Evolutionary conservation across 2,329 filamentous ascomycete genomes (phyloP).

Genomic region (Colletotrichum trifolii): DNA sequence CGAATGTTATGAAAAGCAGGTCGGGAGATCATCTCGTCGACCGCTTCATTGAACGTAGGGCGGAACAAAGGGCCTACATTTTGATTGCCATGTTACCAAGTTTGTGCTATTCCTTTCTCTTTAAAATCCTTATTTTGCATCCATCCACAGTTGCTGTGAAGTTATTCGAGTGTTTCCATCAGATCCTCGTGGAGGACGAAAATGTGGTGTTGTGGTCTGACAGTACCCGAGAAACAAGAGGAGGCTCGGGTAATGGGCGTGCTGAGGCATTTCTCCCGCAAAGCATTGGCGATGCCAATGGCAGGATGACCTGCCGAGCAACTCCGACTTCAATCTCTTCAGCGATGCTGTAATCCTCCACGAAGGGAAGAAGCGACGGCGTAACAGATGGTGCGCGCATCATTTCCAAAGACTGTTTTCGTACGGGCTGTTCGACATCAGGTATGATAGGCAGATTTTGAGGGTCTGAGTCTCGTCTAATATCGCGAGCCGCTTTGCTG

Average conservation of each 20-base stretch:
- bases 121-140: background rate
- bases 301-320: constrained; percentile 35
- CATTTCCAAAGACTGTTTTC: constrained; percentile 37
- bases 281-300: background rate
- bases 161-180: background rate
- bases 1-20: too few relatives aligned
- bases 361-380: constrained; percentile 39
- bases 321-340: constrained; percentile 42
- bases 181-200: constrained; percentile 22
- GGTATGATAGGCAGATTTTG: constrained; percentile 46
- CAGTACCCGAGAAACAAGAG: background rate
- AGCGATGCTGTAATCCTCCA: constrained; percentile 36
- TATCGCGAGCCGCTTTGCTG: constrained; percentile 45
- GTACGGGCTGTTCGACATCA: constrained; percentile 30
- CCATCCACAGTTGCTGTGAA: too few relatives aligned
- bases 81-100: too few relatives aligned
- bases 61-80: too few relatives aligned
- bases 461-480: constrained; percentile 38
- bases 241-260: constrained; percentile 4
- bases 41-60: too few relatives aligned
- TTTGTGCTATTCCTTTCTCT: background rate
- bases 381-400: constrained; percentile 39
- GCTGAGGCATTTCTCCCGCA: background rate
- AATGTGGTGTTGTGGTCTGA: constrained; percentile 39
- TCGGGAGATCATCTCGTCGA: too few relatives aligned